Evolutionary conservation across 805 yeast species (phyloP).

Genomic region (Allodekkera sacchari): DNA sequence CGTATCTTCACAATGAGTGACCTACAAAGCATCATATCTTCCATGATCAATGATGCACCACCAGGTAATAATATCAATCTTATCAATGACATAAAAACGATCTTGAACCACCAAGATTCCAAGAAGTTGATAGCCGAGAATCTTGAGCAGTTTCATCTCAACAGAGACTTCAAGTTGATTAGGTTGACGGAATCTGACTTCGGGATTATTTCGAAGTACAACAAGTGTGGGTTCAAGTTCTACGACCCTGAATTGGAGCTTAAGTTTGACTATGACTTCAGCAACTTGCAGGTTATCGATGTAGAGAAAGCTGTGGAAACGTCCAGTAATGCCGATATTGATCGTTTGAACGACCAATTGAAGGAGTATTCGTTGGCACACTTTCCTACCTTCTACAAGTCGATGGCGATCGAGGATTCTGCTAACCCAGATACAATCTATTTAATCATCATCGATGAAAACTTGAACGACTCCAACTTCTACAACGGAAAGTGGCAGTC

Average conservation of each 20-base stretch:
- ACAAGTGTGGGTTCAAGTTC: conserved; percentile 42
- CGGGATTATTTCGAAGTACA: conserved; percentile 40
- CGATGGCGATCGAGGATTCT: conserved; percentile 26
- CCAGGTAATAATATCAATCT: conserved; percentile 40
- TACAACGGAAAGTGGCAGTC: conserved; percentile 90
- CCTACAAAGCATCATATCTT: conserved; percentile 21
- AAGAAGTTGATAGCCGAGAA: conserved; percentile 17
- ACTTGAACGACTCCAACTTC: conserved; percentile 65
- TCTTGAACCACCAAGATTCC: conserved; percentile 19
- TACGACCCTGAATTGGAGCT: conserved; percentile 42
- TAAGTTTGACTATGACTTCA: conserved; percentile 53
- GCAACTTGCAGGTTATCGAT: conserved; percentile 40
- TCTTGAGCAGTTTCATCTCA: conserved; percentile 19
- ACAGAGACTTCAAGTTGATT: conserved; percentile 26
- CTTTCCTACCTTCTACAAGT: conserved; percentile 52
- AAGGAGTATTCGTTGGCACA: conserved; percentile 52
- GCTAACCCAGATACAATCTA: conserved; percentile 25
- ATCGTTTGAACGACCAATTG: conserved; percentile 22
- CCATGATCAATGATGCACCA: conserved; percentile 42
- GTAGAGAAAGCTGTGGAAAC: conserved; percentile 30
- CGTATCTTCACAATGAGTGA: conserved; percentile 14
- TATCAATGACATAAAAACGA: conserved; percentile 20
- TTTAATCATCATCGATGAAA: conserved; percentile 61
- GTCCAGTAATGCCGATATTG: conserved; percentile 10
- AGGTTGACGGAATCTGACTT: conserved; percentile 14